Evolutionary conservation across 805 yeast genomes (phyloP).

Genomic region (Metschnikowia dekortorum): DNA sequence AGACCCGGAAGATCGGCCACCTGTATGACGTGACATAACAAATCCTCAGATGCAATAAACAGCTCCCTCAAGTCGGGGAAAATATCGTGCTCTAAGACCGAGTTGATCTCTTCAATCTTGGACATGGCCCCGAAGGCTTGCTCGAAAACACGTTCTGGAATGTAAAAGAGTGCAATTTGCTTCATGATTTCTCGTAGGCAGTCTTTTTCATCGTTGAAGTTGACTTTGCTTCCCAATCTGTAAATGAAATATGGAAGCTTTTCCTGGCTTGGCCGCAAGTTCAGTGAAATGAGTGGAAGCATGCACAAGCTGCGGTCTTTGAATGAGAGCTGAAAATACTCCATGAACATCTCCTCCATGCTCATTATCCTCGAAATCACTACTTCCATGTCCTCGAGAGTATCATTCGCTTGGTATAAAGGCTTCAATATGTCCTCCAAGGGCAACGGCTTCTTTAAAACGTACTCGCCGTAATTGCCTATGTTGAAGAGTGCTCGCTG

Average conservation of each 20-base stretch:
- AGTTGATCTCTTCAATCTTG: conserved; percentile 22
- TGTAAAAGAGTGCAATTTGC: conserved; percentile 68
- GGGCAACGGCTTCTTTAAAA: conserved; percentile 20
- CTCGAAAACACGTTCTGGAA: conserved; percentile 49
- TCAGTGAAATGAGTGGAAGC: conserved; percentile 67
- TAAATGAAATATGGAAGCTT: conserved; percentile 68
- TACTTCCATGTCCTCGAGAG: conserved; percentile 15
- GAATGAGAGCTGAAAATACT: conserved; percentile 55
- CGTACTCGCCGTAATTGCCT: conserved; percentile 65
- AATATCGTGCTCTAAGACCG: conserved; percentile 49
- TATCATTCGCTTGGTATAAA: conserved; percentile 24
- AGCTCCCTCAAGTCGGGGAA: conserved; percentile 63
- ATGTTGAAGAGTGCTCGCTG: conserved; percentile 77
- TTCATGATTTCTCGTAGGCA: conserved; percentile 64
- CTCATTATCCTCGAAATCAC: conserved; percentile 20
- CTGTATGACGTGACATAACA: conserved; percentile 62
- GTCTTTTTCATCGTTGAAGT: conserved; percentile 62
- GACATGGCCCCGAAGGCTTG: conserved; percentile 9
- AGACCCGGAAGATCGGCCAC: conserved; percentile 89
- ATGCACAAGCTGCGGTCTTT: conserved; percentile 37
- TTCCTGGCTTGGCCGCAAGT: conserved; percentile 55
- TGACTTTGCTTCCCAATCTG: conserved; percentile 52
- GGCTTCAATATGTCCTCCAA: conserved; percentile 34
- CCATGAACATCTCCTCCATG: conserved; percentile 75
- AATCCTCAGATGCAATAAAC: conserved; percentile 56